Conservation (phyloP, 2,329 filamentous ascomycete genomes). For the Sporothrix variecibatus region DNA sequence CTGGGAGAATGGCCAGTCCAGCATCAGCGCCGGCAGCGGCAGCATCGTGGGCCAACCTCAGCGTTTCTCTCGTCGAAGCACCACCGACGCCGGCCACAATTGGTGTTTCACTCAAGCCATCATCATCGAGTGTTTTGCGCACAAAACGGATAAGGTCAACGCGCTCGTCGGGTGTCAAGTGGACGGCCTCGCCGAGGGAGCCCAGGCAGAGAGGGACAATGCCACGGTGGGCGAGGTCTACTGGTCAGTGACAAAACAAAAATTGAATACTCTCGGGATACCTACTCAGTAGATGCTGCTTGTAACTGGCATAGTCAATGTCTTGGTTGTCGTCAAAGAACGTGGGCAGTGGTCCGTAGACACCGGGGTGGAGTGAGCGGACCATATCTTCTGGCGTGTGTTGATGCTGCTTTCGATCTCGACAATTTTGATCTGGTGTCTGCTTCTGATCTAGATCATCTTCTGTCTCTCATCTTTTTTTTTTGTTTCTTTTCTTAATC, state of each 20-base stretch:
- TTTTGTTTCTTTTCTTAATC: background rate
- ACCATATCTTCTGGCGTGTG: background rate
- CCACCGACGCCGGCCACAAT: background rate
- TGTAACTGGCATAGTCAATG: slow-evolving; percentile 17
- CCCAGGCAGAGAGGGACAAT: background rate
- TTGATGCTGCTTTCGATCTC: background rate
- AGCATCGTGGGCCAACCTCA: background rate
- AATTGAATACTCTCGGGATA: background rate
- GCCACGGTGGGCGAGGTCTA: background rate
- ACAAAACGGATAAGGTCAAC: background rate
- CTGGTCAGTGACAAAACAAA: too few species aligned
- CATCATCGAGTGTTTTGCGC: background rate
- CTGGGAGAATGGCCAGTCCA: background rate
- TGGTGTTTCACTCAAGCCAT: background rate
- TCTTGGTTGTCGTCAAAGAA: slow-evolving; percentile 19
- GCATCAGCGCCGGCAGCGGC: background rate
- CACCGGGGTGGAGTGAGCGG: background rate
- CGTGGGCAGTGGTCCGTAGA: slow-evolving; percentile 15
- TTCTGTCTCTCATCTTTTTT: background rate
- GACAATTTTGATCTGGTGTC: background rate
- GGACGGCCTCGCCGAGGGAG: background rate
- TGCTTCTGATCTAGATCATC: background rate
- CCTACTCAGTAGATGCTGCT: slow-evolving; percentile 7
- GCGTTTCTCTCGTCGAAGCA: background rate
- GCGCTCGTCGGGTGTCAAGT: background rate